Evolutionary conservation across 2,329 filamentous ascomycete genomes (phyloP), one percentile per base, ranked within the genome.

Genomic region (Xylaria sp.): DNA sequence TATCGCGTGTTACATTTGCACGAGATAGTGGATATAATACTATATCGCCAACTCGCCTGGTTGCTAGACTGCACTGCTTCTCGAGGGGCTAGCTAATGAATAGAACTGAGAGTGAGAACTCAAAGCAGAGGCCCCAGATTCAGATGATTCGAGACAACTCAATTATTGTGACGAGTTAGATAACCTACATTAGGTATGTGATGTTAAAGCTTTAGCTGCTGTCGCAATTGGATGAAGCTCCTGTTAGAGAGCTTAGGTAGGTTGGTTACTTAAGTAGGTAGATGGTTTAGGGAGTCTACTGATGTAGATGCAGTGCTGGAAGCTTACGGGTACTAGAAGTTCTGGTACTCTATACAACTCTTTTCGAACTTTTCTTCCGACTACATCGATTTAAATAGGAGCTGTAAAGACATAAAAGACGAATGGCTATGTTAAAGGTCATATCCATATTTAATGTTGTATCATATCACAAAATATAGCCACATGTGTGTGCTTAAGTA

Each of bases 1-100:
- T 21, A 29, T 35, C 25, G 9, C 9, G n/a, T 29, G 32, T 63
- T 58, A 48, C 63, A 69, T 69, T 48, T 60, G 50, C 16, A 37
- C 47, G 32, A 57, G 25, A 29, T 18, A 1, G 29, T 23, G 23
- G 23, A 29, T 27, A 42, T 53, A 23, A n/a, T 32, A 51, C 6
- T 23, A n/a, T 27, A 29, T 42, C 37, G 2, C 29, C 37, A 35
- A 40, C 12, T 13, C n/a, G 10, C n/a, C 3, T 21, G 18, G 37
- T 27, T 44, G 29, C 12, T 29, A 21, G 23, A 55, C 9, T 32
- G 6, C 12, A 42, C 32, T 42, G 48, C 29, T 62, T 29, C 23
- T 16, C 23, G 23, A 18, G 29, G 57, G 27, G 37, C 42, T 40
- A 40, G 5, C 29, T 42, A 37, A 50, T 35, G 3, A 44, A 47